Evolutionary conservation across 495 filamentous ascomycete species (phyloP).

Genomic region (Daldinia loculata): DNA sequence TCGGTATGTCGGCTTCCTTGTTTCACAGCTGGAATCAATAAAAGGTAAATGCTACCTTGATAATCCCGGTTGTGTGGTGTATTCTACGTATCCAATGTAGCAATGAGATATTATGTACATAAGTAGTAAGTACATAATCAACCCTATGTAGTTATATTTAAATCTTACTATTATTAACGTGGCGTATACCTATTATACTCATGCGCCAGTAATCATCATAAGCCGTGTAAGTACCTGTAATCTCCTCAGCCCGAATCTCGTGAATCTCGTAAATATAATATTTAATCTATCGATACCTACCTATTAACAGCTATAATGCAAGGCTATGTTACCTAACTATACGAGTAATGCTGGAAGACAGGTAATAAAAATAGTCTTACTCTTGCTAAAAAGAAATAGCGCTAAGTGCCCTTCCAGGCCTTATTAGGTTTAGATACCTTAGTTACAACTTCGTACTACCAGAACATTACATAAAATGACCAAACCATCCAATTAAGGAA

Average conservation of each 20-base stretch:
- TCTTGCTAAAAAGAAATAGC: neutral
- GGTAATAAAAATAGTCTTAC: neutral
- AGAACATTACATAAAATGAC: neutral
- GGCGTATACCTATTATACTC: too few relatives aligned
- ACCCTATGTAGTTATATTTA: constrained; percentile 5
- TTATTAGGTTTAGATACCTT: neutral
- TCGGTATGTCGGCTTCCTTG: constrained; percentile 43
- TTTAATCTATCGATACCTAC: too few relatives aligned
- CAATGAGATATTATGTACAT: too few relatives aligned
- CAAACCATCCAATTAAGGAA: neutral
- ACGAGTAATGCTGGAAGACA: neutral
- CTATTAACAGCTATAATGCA: neutral
- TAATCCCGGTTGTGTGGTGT: neutral
- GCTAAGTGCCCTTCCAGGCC: neutral
- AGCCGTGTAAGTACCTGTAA: too few relatives aligned
- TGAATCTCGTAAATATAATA: neutral
- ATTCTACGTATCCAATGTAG: neutral
- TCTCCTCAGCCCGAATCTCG: neutral
- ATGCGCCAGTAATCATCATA: too few relatives aligned
- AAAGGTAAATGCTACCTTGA: neutral
- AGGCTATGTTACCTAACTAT: neutral
- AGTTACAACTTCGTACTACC: neutral
- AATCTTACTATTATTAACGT: too few relatives aligned
- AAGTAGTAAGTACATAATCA: neutral
- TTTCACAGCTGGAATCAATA: constrained; percentile 25